These are phyloP conservation scores for Pseudoscleropodium purum DNA, from an alignment of 225 moss, liverwort and hornwort genomes.

Conservation along the genomic window DNA sequence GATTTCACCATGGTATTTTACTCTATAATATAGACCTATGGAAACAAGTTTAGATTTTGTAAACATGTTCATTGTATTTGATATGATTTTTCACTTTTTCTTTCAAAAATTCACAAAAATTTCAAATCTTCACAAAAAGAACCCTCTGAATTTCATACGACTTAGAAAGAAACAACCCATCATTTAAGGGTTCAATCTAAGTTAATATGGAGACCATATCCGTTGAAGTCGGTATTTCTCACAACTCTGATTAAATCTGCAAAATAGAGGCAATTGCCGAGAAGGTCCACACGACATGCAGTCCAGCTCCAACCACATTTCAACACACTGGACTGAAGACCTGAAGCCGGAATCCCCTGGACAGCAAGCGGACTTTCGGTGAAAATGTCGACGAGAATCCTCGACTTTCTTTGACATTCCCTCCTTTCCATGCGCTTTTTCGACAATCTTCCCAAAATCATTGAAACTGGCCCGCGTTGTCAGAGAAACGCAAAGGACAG, in stretches of 20 bases:
- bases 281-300: neutral
- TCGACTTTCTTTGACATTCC: neutral
- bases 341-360: too few relatives aligned
- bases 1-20: neutral
- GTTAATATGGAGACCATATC: too few relatives aligned
- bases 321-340: neutral
- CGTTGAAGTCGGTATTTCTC: neutral
- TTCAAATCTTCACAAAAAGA: neutral
- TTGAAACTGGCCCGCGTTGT: neutral
- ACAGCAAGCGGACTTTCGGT: neutral
- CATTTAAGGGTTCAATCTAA: too few relatives aligned
- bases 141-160: fast-evolving
- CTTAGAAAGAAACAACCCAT: too few relatives aligned
- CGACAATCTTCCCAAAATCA: neutral
- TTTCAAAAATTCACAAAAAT: neutral
- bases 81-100: neutral
- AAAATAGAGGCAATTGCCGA: neutral
- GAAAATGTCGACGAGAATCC: neutral
- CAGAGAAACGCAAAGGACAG: neutral
- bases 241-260: too few relatives aligned
- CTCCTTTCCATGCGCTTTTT: neutral
- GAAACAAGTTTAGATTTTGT: fast-evolving
- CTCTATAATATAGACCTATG: fast-evolving
- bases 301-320: neutral
- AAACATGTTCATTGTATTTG: neutral